These are phyloP conservation scores for Closterium sp. DNA, from an alignment of 139 green algal species.

Conservation along the genomic window DNA sequence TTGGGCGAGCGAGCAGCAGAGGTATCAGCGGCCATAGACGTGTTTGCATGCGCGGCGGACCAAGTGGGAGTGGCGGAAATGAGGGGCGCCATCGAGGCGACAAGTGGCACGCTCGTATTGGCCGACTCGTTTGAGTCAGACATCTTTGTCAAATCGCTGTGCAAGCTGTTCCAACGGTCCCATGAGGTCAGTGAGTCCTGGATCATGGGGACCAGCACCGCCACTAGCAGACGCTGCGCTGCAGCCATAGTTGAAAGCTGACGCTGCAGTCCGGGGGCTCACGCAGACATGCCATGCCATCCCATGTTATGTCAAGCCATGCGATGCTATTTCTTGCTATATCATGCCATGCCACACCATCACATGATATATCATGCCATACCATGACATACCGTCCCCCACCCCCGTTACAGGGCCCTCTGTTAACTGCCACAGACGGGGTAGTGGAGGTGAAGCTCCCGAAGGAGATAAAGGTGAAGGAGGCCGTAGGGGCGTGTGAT, in stretches of 20 bases:
- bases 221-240: no score
- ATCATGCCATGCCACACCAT: no score
- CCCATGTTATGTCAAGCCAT: not conserved
- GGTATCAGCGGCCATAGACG: no score
- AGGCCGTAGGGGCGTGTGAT: slow-evolving; percentile 52
- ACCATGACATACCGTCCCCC: no score
- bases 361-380: no score
- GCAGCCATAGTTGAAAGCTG: no score
- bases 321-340: no score
- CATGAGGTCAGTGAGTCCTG: not conserved
- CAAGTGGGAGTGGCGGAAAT: slow-evolving; percentile 55
- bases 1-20: not conserved
- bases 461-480: slow-evolving; percentile 52
- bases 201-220: no score
- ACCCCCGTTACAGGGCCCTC: not conserved
- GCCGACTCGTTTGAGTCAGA: no score
- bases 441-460: slow-evolving; percentile 56
- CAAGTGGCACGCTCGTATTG: no score
- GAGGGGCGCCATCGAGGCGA: slow-evolving; percentile 21
- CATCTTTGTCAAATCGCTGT: slow-evolving; percentile 60
- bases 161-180: slow-evolving; percentile 14
- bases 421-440: not conserved
- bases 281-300: not conserved
- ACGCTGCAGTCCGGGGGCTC: no score
- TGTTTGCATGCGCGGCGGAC: no score